phyloP scores from a whole-genome alignment of 129 eudicot species.

The Gnaphalium uliginosum region DNA sequence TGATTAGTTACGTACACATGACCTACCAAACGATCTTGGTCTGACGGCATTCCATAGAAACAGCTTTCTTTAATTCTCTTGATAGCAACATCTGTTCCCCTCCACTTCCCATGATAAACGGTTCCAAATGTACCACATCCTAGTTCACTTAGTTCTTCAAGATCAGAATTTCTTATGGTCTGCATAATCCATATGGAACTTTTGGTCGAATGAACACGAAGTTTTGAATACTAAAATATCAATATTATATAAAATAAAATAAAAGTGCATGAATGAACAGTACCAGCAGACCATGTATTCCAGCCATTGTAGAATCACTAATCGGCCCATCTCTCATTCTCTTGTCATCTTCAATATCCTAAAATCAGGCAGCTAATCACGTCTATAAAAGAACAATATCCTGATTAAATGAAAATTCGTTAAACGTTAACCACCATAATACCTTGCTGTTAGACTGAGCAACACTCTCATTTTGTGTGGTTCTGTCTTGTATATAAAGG shows the following conservation, averaged over 20 bases:
- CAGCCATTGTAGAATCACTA: constrained; percentile 51
- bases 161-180: constrained; percentile 65
- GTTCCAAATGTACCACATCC: constrained; percentile 88
- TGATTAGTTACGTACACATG: not conserved
- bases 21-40: constrained; percentile 62
- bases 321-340: constrained; percentile 29
- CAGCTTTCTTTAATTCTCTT: constrained; percentile 71
- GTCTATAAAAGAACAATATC: not conserved
- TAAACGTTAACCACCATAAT: constrained; percentile 1
- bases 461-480: constrained; percentile 17
- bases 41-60: constrained; percentile 65
- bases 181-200: constrained; percentile 31
- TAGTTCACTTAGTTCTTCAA: constrained; percentile 71
- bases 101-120: constrained; percentile 81
- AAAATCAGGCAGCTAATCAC: constrained; percentile 3
- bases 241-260: not conserved
- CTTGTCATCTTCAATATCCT: constrained; percentile 42
- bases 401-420: not conserved
- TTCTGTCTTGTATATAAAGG: constrained; percentile 39
- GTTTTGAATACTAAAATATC: not conserved
- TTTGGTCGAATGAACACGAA: not conserved
- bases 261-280: not conserved
- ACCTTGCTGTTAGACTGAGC: constrained; percentile 32
- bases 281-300: constrained; percentile 71
- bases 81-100: constrained; percentile 84